Evolutionary conservation across 2,329 filamentous ascomycete species (phyloP), one percentile per base, ranked within the genome.

Genomic region (Leptosphaerulina australis): DNA sequence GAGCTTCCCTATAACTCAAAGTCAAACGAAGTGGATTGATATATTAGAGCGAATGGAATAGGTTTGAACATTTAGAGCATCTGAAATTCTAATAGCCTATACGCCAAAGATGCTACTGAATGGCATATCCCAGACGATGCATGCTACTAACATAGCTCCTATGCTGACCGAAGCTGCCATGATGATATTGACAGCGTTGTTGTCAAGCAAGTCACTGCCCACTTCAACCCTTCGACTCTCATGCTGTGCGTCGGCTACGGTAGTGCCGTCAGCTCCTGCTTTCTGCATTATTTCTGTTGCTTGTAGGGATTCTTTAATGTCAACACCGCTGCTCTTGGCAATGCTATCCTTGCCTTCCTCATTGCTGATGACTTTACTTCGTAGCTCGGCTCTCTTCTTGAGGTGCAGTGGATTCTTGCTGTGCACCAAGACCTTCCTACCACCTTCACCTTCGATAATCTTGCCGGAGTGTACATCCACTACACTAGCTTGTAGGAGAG

Each of bases 181-280:
- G 48, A 93, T 72, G 50, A 97, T 84, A 72, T 99, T 99, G 63
- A 99, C 91, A 45, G 90, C 88, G 72, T 99, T 99, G 73, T 99
- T 99, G 73, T 96, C 91, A 49, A 99, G 77, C 54, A 95, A 71
- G 69, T 96, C 83, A 76, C 79, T 60, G 79, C 88, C 73, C 55
- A 82, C 88, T 70, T 89, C 83, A 74, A 76, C 78, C 63, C 83
- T 83, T 56, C 76, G 63, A 30, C 75, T 79, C 49, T 78, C 76
- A 33, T 72, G 75, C 48, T 76, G 69, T 5, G 52, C 53, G 51
- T 70, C 69, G 15, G 70, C 68, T 6, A 69, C 64, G 11, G 44
- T 56, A 15, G 39, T 56, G 1, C 56, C 56, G 35, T 61, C 62
- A 26, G 55, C 62, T 29, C 63, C 65, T 20, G 63, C 65, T 18